Evolutionary conservation across 2,329 filamentous ascomycete species (phyloP), one percentile per base, ranked within the genome.

Genomic region (Penicillium olsonii): DNA sequence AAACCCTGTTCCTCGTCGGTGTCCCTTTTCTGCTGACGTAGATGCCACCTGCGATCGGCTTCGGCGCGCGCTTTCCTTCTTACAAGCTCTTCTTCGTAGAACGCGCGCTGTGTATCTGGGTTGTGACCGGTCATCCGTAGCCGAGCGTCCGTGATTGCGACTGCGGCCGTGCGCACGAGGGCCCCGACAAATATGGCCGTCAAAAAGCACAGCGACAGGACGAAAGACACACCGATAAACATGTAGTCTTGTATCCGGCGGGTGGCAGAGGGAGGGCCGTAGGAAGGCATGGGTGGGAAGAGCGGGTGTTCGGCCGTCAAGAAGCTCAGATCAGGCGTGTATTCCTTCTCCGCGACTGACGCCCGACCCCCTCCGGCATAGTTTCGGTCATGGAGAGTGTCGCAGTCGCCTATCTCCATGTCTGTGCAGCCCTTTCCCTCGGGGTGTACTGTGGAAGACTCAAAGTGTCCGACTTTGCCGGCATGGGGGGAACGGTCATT

Each of bases 251-350:
- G 86, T 1, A 90, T 26, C 26, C 83, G 77, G 40, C 84, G 79
- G n/a, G 86, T 50, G 0, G 81, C 43, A 0, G 87, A 85, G 0
- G 90, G 84, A 0, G 90, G 87, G 0, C 88, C 88, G 61, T 95
- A 96, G 1, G 90, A 75, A 0, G 91, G 91, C 8, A 96, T 70
- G 2, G 90, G 88, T 5, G 91, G 91, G 57, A 96, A 96, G 5
- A 95, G 14, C 71, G 72, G 50, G 71, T 69, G 45, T 61, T 63
- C 29, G 18, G 45, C 44, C 33, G 52, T 40, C 17, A 52, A 42
- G 12, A 52, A 37, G 15, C 37, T 38, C 48, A 49, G 31, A 41
- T 53, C 35, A 38, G 48, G 14, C 15, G 40, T 15, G 5, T 35
- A 38, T 18, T 45, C 44, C 38, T 58, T 60, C 41, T 61, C 52